These are phyloP conservation scores for Paramecium sexaurelia DNA, from an alignment of 73 alveolate genomes.

Conservation along the genomic window DNA sequence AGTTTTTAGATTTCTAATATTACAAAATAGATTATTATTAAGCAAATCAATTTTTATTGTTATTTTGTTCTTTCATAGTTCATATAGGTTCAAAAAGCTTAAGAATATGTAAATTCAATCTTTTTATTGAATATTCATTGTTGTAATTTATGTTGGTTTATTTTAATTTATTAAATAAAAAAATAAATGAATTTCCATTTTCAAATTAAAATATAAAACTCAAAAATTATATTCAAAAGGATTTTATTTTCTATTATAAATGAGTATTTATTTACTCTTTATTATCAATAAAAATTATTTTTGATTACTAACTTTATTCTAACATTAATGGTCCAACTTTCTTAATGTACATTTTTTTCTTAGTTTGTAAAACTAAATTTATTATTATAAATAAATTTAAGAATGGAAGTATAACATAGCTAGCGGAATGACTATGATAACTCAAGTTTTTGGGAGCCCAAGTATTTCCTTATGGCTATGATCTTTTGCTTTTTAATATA, in stretches of 20 bases:
- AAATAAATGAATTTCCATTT: too few species aligned
- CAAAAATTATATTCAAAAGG: too few species aligned
- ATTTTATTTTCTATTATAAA: too few species aligned
- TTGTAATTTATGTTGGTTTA: too few species aligned
- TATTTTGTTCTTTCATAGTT: not conserved
- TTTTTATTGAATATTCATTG: too few species aligned
- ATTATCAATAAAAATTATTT: too few species aligned
- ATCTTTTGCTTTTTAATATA: not conserved
- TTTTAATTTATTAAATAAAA: too few species aligned
- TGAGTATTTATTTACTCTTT: too few species aligned
- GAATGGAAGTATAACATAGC: not conserved
- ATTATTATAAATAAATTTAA: not conserved
- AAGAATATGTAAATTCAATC: too few species aligned
- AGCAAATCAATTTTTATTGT: not conserved
- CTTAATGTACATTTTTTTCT: not conserved
- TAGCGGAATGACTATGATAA: not conserved
- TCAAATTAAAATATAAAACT: too few species aligned
- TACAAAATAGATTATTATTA: not conserved
- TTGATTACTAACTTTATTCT: too few species aligned
- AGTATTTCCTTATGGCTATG: not conserved
- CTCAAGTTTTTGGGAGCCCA: constrained; percentile 38
- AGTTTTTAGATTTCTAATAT: constrained; percentile 1
- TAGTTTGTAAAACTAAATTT: not conserved
- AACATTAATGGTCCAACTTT: not conserved
- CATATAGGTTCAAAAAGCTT: too few species aligned